Percentiles rank a stretch among this genome's conserved stretches.
These are phyloP conservation scores for Dendrobium chrysotoxum DNA, from an alignment of 106 monocot genomes.

Conservation along the genomic window DNA sequence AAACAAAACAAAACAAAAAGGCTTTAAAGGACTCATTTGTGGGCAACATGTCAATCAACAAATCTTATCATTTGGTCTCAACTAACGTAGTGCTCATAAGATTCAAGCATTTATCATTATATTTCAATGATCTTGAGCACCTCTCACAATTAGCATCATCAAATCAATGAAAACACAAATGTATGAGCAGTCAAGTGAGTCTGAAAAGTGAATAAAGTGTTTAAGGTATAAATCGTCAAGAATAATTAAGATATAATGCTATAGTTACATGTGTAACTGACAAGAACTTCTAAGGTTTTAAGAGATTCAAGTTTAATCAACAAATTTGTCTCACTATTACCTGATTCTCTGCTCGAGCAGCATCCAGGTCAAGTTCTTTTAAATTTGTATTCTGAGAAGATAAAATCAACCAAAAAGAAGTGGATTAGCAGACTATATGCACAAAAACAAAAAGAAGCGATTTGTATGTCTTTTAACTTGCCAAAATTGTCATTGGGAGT, in stretches of 20 bases:
- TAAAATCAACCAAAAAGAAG: conserved; percentile 5
- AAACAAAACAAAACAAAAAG: not conserved
- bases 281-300: not conserved
- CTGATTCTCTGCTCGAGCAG: conserved; percentile 93
- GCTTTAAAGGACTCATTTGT: not conserved
- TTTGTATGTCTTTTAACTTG: conserved; percentile 8
- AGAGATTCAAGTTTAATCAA: not conserved
- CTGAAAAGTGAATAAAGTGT: not conserved
- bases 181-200: not conserved
- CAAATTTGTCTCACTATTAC: conserved; percentile 17
- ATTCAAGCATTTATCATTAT: not conserved
- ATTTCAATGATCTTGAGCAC: not conserved
- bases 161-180: not conserved
- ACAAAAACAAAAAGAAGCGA: not conserved
- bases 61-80: not conserved
- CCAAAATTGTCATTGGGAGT: conserved; percentile 84
- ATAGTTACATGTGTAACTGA: not conserved
- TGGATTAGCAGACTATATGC: not conserved
- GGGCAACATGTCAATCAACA: not conserved
- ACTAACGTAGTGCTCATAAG: not conserved
- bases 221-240: not conserved
- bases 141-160: not conserved
- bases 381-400: conserved; percentile 66
- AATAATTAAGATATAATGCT: not conserved
- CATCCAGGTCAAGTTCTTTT: conserved; percentile 78